Percentiles rank a stretch among this genome's conserved stretches.
Conservation (phyloP, 306 rosid species). For the Cucurbita maxima region DNA sequence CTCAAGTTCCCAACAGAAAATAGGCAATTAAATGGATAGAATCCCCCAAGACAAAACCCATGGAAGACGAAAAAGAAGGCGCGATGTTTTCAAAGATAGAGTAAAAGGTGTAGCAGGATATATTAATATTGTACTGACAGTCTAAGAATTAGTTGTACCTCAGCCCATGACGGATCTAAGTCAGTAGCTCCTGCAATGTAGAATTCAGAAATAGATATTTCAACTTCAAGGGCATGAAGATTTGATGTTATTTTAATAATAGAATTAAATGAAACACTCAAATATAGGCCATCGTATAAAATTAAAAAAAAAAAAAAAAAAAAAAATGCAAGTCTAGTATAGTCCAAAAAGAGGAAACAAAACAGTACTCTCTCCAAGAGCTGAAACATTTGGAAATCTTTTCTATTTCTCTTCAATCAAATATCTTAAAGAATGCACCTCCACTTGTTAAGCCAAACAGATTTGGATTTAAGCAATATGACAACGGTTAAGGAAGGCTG, state of each 20-base stretch:
- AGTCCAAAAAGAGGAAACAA: neutral
- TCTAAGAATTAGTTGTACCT: conserved; percentile 30
- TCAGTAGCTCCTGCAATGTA: conserved; percentile 61
- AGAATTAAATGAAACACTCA: neutral
- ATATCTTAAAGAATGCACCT: neutral
- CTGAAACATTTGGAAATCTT: too few relatives aligned
- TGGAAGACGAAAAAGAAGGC: neutral
- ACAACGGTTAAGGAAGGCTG: too few relatives aligned
- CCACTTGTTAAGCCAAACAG: neutral
- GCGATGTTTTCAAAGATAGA: neutral
- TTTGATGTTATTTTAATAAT: too few relatives aligned
- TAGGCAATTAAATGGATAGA: neutral
- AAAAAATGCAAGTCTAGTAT: neutral
- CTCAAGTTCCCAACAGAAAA: neutral
- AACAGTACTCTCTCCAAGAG: neutral
- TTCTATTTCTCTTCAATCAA: too few relatives aligned
- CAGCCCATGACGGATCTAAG: conserved; percentile 87
- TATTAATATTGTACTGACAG: neutral
- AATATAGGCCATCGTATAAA: neutral
- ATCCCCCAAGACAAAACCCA: neutral
- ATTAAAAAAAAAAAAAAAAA: neutral
- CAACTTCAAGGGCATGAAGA: too few relatives aligned
- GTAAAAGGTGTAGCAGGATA: neutral
- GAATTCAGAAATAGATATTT: neutral
- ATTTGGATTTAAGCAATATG: too few relatives aligned